A percentile compares a stretch with the other conserved stretches of the same genome.
phyloP scores from a whole-genome alignment of 78 protist species.

The Chrysochromulina tobinii region DNA sequence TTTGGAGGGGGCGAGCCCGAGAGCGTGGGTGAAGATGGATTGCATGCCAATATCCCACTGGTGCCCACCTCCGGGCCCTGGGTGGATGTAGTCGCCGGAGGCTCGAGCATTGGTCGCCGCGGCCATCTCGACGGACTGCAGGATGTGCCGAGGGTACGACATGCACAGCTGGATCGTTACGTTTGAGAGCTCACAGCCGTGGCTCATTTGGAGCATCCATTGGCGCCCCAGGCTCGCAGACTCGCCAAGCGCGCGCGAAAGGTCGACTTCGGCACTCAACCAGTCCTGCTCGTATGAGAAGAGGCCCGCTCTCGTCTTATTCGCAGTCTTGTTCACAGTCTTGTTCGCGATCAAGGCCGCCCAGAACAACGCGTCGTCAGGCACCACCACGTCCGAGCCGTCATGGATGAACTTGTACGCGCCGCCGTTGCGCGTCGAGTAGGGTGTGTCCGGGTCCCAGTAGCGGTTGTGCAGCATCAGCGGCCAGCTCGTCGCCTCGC shows the following conservation, averaged over 20 bases:
- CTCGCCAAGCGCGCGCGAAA: not conserved
- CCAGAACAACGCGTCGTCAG: conserved; percentile 57
- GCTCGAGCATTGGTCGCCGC: conserved; percentile 61
- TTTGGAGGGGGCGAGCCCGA: conserved; percentile 59
- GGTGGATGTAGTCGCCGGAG: conserved; percentile 53
- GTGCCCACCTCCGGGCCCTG: conserved; percentile 59
- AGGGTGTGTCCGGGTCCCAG: conserved; percentile 48
- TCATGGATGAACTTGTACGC: not conserved
- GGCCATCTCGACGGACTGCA: conserved; percentile 46
- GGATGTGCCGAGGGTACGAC: conserved; percentile 46
- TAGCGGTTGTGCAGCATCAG: conserved; percentile 64
- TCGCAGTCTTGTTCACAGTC: not conserved
- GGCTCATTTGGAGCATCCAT: conserved; percentile 57
- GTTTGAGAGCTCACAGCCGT: not conserved
- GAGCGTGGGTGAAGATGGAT: conserved; percentile 51
- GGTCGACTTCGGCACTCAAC: not conserved
- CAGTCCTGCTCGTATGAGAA: not conserved
- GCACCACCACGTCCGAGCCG: not conserved
- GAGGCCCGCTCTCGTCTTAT: not conserved
- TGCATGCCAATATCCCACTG: conserved; percentile 51
- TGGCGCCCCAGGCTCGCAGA: conserved; percentile 38
- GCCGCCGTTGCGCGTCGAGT: conserved; percentile 60
- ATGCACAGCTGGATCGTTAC: conserved; percentile 72
- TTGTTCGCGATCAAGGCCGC: conserved; percentile 21
- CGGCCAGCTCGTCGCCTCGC: conserved; percentile 40